phyloP scores from a whole-genome alignment of 192 early-diverging fungal species.

The Backusella parvicylindrica region DNA sequence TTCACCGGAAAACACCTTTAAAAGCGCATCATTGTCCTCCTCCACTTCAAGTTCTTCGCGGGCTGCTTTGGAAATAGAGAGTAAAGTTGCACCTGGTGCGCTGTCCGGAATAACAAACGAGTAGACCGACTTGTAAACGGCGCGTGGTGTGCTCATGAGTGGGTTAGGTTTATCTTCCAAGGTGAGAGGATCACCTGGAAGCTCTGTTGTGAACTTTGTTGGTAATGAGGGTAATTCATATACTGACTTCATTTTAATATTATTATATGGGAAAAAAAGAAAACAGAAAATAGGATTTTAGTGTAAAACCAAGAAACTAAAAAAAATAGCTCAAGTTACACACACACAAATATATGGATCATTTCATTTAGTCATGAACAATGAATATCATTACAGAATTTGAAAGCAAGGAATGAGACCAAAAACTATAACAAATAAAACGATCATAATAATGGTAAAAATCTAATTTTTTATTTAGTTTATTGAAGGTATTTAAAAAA shows the following conservation, averaged over 20 bases:
- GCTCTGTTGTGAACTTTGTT: not conserved
- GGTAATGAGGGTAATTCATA: conserved; percentile 7
- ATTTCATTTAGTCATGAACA: too few relatives aligned
- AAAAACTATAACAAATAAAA: not conserved
- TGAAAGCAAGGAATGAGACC: not conserved
- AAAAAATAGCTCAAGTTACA: too few relatives aligned
- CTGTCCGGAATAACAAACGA: conserved; percentile 41
- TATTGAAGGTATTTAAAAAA: not conserved
- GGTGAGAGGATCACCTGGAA: conserved; percentile 2
- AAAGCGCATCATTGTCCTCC: conserved; percentile 23
- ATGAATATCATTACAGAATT: too few relatives aligned
- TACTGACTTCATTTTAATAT: not conserved
- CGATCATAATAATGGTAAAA: not conserved
- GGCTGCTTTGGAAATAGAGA: conserved; percentile 29
- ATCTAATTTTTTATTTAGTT: not conserved
- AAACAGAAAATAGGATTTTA: not conserved
- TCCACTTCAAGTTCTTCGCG: conserved; percentile 29
- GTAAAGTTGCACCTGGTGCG: conserved; percentile 21
- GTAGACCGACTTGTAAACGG: conserved; percentile 42
- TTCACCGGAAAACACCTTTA: conserved; percentile 38
- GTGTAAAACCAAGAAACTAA: not conserved
- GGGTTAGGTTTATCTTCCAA: not conserved
- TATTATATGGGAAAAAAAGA: not conserved
- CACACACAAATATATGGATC: too few relatives aligned
- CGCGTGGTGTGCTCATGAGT: not conserved